These are phyloP conservation scores for Sporisorium scitamineum DNA, from an alignment of 1,284 basidiomycete genomes.

Conservation along the genomic window DNA sequence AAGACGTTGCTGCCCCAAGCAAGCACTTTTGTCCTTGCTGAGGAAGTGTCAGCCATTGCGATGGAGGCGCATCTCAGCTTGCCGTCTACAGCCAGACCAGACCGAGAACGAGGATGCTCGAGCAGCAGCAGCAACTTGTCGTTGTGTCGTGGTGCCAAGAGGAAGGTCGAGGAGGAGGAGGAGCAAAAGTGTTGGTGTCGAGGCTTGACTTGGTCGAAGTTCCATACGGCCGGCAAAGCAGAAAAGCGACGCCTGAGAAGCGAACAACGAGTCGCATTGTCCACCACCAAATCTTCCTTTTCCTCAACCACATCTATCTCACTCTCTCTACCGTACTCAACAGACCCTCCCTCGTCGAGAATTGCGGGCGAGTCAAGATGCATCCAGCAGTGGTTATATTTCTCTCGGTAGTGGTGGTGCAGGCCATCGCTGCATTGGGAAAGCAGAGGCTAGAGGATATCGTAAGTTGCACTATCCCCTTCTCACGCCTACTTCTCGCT, in stretches of 20 bases:
- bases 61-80: neutral
- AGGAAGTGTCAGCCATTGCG: neutral
- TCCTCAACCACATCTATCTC: neutral
- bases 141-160: neutral
- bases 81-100: neutral
- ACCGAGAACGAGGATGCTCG: neutral
- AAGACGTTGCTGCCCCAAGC: constrained; percentile 28
- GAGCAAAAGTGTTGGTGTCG: constrained; percentile 34
- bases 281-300: constrained; percentile 7
- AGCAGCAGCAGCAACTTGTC: neutral
- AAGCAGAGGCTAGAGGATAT: constrained; percentile 42
- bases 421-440: constrained; percentile 43
- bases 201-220: neutral
- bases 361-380: constrained; percentile 27
- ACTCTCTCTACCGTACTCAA: neutral
- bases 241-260: neutral
- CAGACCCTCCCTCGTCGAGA: neutral
- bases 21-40: constrained; percentile 1
- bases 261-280: constrained; percentile 19
- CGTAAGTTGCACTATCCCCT: constrained; percentile 16
- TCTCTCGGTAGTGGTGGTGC: constrained; percentile 37
- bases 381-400: constrained; percentile 62
- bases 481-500: too few relatives aligned
- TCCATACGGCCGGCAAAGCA: constrained; percentile 35
- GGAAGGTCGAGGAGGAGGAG: neutral